Conservation (phyloP, 148 eudicot genomes). For the Hydrangea macrophylla region DNA sequence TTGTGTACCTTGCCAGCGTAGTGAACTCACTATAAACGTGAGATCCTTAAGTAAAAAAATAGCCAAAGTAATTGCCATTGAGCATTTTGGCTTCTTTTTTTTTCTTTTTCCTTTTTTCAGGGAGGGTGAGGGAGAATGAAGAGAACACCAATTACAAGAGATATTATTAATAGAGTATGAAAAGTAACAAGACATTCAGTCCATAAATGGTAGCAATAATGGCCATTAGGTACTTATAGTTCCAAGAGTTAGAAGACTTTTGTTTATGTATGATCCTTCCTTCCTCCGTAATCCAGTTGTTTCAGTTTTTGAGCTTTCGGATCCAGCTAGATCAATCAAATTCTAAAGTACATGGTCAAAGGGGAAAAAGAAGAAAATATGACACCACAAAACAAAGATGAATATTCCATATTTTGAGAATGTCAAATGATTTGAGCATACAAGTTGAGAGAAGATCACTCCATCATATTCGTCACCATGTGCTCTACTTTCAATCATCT, state of each 20-base stretch:
- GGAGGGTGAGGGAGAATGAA: too few species aligned
- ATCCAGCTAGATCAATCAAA: conserved; percentile 96
- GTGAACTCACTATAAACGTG: not conserved
- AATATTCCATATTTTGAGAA: not conserved
- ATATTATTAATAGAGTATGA: not conserved
- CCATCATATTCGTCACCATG: conserved; percentile 98
- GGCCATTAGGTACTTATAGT: conserved; percentile 52
- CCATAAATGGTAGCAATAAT: not conserved
- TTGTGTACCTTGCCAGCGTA: not conserved
- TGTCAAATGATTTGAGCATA: conserved; percentile 26
- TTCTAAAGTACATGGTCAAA: conserved; percentile 62
- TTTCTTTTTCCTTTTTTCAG: too few species aligned
- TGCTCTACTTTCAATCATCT: conserved; percentile 98
- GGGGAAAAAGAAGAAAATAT: conserved; percentile 9
- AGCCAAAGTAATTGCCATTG: not conserved
- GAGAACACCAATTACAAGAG: not conserved
- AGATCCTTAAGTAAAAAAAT: not conserved
- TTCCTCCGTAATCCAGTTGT: conserved; percentile 95
- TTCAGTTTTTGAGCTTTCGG: conserved; percentile 99
- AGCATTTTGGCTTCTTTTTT: not conserved
- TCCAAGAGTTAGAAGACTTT: conserved; percentile 97
- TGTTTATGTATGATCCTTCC: conserved; percentile 97
- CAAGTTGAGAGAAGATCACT: conserved; percentile 95
- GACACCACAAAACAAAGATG: conserved; percentile 11
- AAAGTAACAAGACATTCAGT: not conserved